phyloP scores from a whole-genome alignment of 805 yeast species.

The Teunomyces cretensis region DNA sequence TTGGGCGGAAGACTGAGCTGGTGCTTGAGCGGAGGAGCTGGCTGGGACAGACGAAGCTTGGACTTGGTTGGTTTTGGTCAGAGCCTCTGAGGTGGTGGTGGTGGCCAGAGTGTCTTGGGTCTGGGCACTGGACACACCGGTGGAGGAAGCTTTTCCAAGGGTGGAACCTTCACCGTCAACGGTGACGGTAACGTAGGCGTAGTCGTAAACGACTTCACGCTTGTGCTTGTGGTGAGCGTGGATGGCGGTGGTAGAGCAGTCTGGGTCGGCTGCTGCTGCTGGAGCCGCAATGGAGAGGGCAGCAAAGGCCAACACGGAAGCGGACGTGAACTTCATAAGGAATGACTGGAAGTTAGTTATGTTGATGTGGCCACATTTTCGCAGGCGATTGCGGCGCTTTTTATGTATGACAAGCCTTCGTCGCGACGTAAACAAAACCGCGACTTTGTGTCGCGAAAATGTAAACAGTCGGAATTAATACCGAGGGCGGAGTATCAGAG shows the following conservation, averaged over 20 bases:
- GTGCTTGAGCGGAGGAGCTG: slow-evolving; percentile 15
- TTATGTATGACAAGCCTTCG: not conserved
- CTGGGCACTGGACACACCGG: slow-evolving; percentile 16
- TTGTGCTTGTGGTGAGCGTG: slow-evolving; percentile 65
- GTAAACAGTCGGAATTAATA: not conserved
- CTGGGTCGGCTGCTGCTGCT: slow-evolving; percentile 24
- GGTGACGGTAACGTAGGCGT: slow-evolving; percentile 45
- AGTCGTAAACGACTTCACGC: slow-evolving; percentile 56
- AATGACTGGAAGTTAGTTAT: slow-evolving; percentile 16
- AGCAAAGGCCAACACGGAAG: slow-evolving; percentile 20
- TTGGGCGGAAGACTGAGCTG: slow-evolving; percentile 13
- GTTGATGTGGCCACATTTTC: slow-evolving; percentile 1
- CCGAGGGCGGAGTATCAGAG: not conserved
- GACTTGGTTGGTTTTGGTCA: slow-evolving; percentile 13
- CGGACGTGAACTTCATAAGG: slow-evolving; percentile 20
- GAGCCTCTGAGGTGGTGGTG: slow-evolving; percentile 15
- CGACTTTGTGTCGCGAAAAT: slow-evolving; percentile 2
- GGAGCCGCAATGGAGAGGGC: slow-evolving; percentile 20
- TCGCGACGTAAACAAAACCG: slow-evolving; percentile 1
- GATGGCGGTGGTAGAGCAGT: slow-evolving; percentile 42
- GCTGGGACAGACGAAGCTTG: slow-evolving; percentile 16
- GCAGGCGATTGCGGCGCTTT: not conserved
- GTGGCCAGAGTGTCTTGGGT: slow-evolving; percentile 3
- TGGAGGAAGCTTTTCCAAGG: slow-evolving; percentile 9
- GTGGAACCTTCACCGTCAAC: slow-evolving; percentile 45